Evolutionary conservation across 1,284 basidiomycete genomes (phyloP).

Genomic region (Melampsora abietis-canadensis): DNA sequence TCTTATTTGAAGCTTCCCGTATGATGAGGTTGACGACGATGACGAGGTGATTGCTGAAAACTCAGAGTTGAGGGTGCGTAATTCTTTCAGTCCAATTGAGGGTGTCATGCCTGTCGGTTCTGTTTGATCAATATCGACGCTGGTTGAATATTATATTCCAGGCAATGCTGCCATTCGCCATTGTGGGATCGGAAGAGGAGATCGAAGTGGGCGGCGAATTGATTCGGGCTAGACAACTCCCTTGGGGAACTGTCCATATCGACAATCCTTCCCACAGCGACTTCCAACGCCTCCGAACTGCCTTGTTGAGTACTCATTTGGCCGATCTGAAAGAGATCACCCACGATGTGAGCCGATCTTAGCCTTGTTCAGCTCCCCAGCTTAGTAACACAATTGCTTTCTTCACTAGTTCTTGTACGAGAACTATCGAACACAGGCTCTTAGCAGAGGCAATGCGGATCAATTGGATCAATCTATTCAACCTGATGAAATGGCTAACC

Average conservation of each 20-base stretch:
- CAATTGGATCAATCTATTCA: slow-evolving; percentile 47
- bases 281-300: slow-evolving; percentile 84
- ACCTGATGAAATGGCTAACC: slow-evolving; percentile 95
- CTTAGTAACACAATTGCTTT: slow-evolving; percentile 1
- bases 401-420: slow-evolving; percentile 58
- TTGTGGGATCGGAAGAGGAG: slow-evolving; percentile 96
- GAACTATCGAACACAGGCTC: slow-evolving; percentile 96
- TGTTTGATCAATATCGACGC: not conserved
- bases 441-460: slow-evolving; percentile 70
- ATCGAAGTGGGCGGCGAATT: slow-evolving; percentile 80
- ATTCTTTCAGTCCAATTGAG: not conserved
- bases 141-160: slow-evolving; percentile 50
- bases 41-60: slow-evolving; percentile 98
- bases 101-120: not conserved
- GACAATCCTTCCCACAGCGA: slow-evolving; percentile 99
- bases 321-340: slow-evolving; percentile 63
- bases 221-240: slow-evolving; percentile 84
- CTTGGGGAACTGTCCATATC: slow-evolving; percentile 99
- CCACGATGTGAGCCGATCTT: slow-evolving; percentile 70
- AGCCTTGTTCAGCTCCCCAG: not conserved
- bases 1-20: slow-evolving; percentile 16
- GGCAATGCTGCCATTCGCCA: slow-evolving; percentile 90
- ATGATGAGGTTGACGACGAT: slow-evolving; percentile 61
- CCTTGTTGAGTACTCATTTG: slow-evolving; percentile 61
- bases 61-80: slow-evolving; percentile 52